phyloP scores from a whole-genome alignment of 139 green algal genomes.

The Raphidocelis subcapitata region DNA sequence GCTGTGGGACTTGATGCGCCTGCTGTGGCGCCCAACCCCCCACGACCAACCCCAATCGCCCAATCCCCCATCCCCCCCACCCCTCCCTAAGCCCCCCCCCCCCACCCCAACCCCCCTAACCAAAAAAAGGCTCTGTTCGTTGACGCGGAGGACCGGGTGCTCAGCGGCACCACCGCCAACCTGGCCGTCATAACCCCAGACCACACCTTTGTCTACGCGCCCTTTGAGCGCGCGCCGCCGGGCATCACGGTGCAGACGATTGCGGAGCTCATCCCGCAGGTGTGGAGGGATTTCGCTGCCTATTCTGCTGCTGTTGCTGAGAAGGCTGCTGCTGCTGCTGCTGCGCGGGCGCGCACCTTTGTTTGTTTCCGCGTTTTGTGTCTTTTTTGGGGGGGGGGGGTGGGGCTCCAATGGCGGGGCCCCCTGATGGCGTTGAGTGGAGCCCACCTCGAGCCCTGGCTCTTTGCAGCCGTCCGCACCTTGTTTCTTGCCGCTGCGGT shows the following conservation, averaged over 20 bases:
- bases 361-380: neutral
- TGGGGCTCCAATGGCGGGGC: too few species aligned
- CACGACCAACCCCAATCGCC: too few species aligned
- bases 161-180: slow-evolving; percentile 66
- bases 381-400: neutral
- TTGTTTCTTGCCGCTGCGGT: too few species aligned
- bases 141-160: slow-evolving; percentile 66
- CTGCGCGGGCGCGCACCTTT: too few species aligned
- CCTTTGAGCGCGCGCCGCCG: slow-evolving; percentile 39
- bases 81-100: too few species aligned
- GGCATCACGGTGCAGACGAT: slow-evolving; percentile 63
- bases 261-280: slow-evolving; percentile 60
- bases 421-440: too few species aligned
- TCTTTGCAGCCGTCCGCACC: too few species aligned
- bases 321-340: too few species aligned
- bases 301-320: neutral
- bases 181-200: slow-evolving; percentile 70
- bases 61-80: too few species aligned
- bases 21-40: too few species aligned
- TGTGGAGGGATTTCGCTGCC: slow-evolving; percentile 15
- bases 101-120: neutral
- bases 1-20: too few species aligned
- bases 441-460: too few species aligned
- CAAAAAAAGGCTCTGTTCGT: slow-evolving; percentile 68
- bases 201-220: slow-evolving; percentile 58